These are phyloP conservation scores for Clarkia xantiana DNA, from an alignment of 345 rosid genomes.

Conservation along the genomic window DNA sequence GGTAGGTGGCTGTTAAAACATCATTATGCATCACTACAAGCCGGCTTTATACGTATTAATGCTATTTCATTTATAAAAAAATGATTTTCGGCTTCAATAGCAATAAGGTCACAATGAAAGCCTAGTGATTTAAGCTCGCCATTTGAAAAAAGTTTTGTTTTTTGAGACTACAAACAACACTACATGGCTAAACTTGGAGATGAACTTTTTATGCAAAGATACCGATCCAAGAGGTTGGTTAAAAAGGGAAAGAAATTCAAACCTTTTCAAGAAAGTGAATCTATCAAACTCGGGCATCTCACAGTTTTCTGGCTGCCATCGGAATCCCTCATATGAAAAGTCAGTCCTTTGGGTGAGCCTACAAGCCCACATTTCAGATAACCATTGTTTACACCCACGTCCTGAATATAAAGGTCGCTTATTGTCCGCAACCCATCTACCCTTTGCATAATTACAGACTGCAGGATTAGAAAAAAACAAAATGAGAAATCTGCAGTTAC, in stretches of 20 bases:
- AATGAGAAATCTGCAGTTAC: neutral
- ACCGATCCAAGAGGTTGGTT: too few species aligned
- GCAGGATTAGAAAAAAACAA: conserved; percentile 13
- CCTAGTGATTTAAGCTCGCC: too few species aligned
- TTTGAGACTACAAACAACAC: too few species aligned
- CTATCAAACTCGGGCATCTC: conserved; percentile 48
- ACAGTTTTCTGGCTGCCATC: conserved; percentile 75
- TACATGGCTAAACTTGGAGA: too few species aligned
- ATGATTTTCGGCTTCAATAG: too few species aligned
- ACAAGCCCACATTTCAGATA: conserved; percentile 69
- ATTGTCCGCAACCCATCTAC: conserved; percentile 45
- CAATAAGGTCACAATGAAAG: too few species aligned
- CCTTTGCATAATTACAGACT: conserved; percentile 61
- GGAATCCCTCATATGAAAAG: conserved; percentile 56
- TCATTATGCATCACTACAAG: too few species aligned
- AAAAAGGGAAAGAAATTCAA: conserved; percentile 1
- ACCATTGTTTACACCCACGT: conserved; percentile 48
- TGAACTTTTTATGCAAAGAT: too few species aligned
- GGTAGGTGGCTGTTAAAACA: too few species aligned
- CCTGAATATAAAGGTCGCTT: conserved; percentile 55
- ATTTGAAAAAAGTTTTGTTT: too few species aligned
- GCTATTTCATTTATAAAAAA: too few species aligned
- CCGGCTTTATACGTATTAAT: too few species aligned
- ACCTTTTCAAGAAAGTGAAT: conserved; percentile 55
- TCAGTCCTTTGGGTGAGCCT: conserved; percentile 43